phyloP scores from a whole-genome alignment of 228 moss, liverwort and hornwort species.

The Sphagnum magellanicum region DNA sequence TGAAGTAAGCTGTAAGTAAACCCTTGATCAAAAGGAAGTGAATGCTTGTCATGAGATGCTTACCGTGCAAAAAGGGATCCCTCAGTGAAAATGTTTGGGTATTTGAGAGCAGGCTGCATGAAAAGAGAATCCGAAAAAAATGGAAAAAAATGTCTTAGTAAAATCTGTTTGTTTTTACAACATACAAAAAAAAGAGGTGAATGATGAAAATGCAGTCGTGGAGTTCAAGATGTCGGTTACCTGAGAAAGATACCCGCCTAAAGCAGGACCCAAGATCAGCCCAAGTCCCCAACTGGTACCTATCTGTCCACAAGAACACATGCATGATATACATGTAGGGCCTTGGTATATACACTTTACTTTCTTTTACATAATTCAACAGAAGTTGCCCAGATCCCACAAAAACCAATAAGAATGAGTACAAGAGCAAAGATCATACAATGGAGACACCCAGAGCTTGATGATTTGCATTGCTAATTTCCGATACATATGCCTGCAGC shows the following conservation, averaged over 20 bases:
- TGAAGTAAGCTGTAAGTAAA: not conserved
- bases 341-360: too few species aligned
- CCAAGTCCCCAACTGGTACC: conserved; percentile 54
- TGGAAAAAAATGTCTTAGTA: not conserved
- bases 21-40: not conserved
- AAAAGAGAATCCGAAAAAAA: not conserved
- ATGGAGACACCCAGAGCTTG: conserved; percentile 30
- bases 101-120: conserved; percentile 18
- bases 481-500: conserved; percentile 25
- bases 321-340: too few species aligned
- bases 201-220: not conserved
- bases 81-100: conserved; percentile 7
- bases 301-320: conserved; percentile 14
- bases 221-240: not conserved
- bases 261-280: conserved; percentile 19
- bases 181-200: too few species aligned
- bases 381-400: too few species aligned
- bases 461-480: conserved; percentile 37
- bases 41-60: conserved; percentile 1
- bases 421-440: conserved; percentile 1
- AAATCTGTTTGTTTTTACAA: not conserved
- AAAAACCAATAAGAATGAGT: too few species aligned
- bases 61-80: conserved; percentile 16
- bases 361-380: too few species aligned
- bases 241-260: conserved; percentile 20